Evolutionary conservation across 1,284 basidiomycete genomes (phyloP), one percentile per base, ranked within the genome.

Genomic region (Ceratobasidium theobromae): DNA sequence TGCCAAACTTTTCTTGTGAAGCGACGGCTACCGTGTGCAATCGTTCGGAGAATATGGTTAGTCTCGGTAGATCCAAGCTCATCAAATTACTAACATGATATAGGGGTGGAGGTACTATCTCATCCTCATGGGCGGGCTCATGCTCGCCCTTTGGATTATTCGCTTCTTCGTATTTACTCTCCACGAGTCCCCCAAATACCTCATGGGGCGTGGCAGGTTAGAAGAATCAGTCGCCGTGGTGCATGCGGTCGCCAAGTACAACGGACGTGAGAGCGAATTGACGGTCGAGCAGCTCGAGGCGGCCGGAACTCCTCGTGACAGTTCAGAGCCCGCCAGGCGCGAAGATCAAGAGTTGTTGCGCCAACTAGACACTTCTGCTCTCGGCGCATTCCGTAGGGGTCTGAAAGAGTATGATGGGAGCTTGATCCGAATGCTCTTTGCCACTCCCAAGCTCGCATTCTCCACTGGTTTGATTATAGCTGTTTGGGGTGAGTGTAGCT

Each of bases 41-140:
- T 1, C 84, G 83, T 68, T 72, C 76, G 0, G 67, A 69, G 48
- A 79, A 79, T 70, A 78, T 78, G 74, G 68, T 67, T 6, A 32
- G 67, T 8, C 6, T 6, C 18, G 43, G 6, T 14, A 45, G 5
- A 5, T 11, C 9, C 8, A 21, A 5, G 1, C 4, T 76, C 74
- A 12, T 73, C 74, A 25, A 16, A 14, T 65, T 64, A 48, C 57
- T 14, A 14, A 62, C 46, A 1, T 11, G 4, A 11, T 16, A 30
- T 76, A 81, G 76, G 89, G 89, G 23, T 91, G 89, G 89, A 79
- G 89, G 11, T 89, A 88, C 73, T 84, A 85, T 71, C 76, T 87
- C 12, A 86, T 81, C 73, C 76, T 80, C 18, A 82, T 87, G 74
- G 85, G 85, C n/a, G 85, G 82, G 1, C 73, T 88, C 46, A 87